Conservation (phyloP, 2,329 filamentous ascomycete species). For the Coniella vitis region DNA sequence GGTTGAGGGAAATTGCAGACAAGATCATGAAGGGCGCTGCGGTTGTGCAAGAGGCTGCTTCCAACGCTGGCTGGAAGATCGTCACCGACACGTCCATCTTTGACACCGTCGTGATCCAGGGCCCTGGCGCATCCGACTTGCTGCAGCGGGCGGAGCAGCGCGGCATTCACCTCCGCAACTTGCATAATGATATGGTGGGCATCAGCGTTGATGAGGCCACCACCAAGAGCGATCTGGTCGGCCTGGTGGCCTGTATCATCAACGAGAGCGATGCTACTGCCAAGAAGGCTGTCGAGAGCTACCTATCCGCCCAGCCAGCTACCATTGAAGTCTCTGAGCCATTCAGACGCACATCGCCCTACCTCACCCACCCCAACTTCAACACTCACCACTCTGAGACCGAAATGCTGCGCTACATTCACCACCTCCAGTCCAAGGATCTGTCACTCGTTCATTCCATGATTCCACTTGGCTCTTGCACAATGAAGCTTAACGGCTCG, state of each 20-base stretch:
- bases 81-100: slow-evolving; percentile 42
- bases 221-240: slow-evolving; percentile 22
- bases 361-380: slow-evolving; percentile 86
- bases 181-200: slow-evolving; percentile 55
- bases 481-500: slow-evolving; percentile 95
- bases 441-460: slow-evolving; percentile 92
- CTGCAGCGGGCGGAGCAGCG: slow-evolving; percentile 44
- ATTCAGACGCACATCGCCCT: slow-evolving; percentile 66
- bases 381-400: slow-evolving; percentile 94
- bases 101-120: slow-evolving; percentile 70
- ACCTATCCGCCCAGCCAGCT: slow-evolving; percentile 26
- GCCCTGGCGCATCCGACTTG: slow-evolving; percentile 28
- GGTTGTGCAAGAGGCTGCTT: slow-evolving; percentile 36
- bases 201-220: slow-evolving; percentile 69
- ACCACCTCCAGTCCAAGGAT: slow-evolving; percentile 90
- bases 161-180: slow-evolving; percentile 54
- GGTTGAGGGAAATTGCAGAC: slow-evolving; percentile 77
- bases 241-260: slow-evolving; percentile 18
- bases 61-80: slow-evolving; percentile 12
- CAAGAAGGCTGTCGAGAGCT: slow-evolving; percentile 30
- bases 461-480: slow-evolving; percentile 95
- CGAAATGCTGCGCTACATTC: slow-evolving; percentile 86
- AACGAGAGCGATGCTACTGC: slow-evolving; percentile 15
- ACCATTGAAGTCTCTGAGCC: slow-evolving; percentile 40
- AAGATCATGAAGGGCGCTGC: slow-evolving; percentile 66